phyloP scores from a whole-genome alignment of 208 protist species.

The Leptomonas pyrrhocoris region DNA sequence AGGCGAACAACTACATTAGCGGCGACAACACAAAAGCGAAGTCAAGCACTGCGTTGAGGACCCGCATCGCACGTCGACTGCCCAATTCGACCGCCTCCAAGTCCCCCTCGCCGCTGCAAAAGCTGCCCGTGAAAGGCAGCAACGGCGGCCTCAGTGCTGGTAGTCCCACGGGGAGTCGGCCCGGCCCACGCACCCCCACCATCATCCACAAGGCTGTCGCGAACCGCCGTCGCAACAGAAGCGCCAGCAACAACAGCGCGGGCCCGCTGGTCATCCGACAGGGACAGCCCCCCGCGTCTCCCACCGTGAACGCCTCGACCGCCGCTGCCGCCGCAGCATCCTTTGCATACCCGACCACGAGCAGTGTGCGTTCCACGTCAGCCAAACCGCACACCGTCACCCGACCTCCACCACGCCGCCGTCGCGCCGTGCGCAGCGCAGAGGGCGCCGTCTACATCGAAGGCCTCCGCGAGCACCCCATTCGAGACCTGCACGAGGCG shows the following conservation, averaged over 20 bases:
- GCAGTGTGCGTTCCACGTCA: background rate
- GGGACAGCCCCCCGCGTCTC: background rate
- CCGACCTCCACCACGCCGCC: background rate
- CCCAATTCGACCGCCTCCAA: background rate
- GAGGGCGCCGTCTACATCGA: slow-evolving; percentile 46
- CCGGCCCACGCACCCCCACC: background rate
- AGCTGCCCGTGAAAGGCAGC: background rate
- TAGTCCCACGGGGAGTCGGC: background rate
- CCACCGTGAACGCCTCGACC: background rate
- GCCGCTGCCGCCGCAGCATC: background rate
- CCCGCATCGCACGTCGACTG: background rate
- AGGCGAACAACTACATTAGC: background rate
- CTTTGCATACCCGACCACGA: background rate
- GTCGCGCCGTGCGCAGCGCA: slow-evolving; percentile 1
- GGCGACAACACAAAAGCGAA: background rate
- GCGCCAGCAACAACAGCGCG: background rate
- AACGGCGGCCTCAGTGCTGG: background rate
- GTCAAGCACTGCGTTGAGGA: background rate
- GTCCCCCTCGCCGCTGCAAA: slow-evolving; percentile 1
- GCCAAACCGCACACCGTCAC: background rate
- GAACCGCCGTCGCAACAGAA: background rate
- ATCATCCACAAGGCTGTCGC: background rate
- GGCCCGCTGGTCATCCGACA: slow-evolving; percentile 15
- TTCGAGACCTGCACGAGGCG: slow-evolving; percentile 40
- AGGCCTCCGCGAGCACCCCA: slow-evolving; percentile 46